These are phyloP conservation scores for Trypanosoma cruzi DNA, from an alignment of 208 protist species.

Conservation along the genomic window DNA sequence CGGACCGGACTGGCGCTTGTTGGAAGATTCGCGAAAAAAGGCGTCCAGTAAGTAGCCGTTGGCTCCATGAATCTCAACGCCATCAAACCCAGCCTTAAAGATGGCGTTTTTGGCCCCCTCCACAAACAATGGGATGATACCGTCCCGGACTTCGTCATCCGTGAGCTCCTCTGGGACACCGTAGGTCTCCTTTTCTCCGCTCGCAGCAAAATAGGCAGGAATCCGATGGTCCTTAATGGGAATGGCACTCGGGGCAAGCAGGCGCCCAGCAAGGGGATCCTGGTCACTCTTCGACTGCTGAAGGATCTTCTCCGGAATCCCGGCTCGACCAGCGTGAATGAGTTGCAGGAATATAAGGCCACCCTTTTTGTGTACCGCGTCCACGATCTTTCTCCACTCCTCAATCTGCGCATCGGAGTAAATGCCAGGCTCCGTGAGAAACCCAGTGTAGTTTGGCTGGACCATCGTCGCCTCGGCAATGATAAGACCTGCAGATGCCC, in stretches of 20 bases:
- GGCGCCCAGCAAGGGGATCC: constrained; percentile 31
- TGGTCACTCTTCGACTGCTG: neutral
- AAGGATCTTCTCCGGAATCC: constrained; percentile 33
- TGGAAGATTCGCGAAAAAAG: constrained; percentile 79
- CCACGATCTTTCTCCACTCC: constrained; percentile 68
- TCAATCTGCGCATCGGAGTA: constrained; percentile 58
- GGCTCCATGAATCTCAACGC: constrained; percentile 88
- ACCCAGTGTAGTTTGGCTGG: constrained; percentile 45
- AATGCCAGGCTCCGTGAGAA: constrained; percentile 52
- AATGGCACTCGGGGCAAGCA: constrained; percentile 30
- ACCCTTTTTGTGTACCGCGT: constrained; percentile 74
- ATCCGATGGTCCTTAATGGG: constrained; percentile 34
- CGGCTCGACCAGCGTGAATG: constrained; percentile 57
- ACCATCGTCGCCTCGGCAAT: constrained; percentile 72
- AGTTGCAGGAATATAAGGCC: constrained; percentile 71
- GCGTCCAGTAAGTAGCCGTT: constrained; percentile 92
- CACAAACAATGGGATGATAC: constrained; percentile 56
- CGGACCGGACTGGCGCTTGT: constrained; percentile 72
- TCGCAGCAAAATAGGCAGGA: constrained; percentile 14
- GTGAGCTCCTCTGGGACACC: constrained; percentile 49
- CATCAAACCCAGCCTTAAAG: constrained; percentile 84
- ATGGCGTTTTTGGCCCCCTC: constrained; percentile 68
- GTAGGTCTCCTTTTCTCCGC: constrained; percentile 34
- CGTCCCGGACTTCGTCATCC: constrained; percentile 53
- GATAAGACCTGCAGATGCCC: constrained; percentile 66